Base-by-base conservation (phyloP, 345 rosid genomes). In the Salix viminalis region DNA sequence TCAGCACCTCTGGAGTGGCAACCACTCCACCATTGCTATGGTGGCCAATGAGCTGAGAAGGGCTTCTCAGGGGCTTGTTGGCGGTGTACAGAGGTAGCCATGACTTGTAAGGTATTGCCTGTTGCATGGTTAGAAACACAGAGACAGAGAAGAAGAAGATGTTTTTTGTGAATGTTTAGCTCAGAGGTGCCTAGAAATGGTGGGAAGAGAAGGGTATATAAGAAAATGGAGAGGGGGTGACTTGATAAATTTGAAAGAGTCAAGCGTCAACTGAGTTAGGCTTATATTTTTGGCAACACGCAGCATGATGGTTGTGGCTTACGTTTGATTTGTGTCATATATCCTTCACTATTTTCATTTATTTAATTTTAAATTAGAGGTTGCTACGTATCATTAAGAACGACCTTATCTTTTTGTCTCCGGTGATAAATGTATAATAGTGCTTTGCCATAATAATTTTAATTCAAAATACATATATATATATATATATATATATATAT, bases 41-140 rank as follows among this genome's bases (percentile, higher is more conserved):
- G 56, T 34, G 34, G 19, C 50, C 9, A 9, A 24, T 1, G 11
- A 52, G 34, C 2, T 42, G 26, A 2, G 82, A 41, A 44, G 75
- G 37, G 68, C 48, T 2, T 36, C 4, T 21, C 4, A n/a, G 34
- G 2, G 76, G 72, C n/a, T 74, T 64, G 6, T 75, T 37, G 32
- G 32, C 42, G 65, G 76, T 73, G 67, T 78, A 65, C 3, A 66
- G 1, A 10, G 84, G 80, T 13, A 78, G 50, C 36, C 76, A 69
- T 7, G 87, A 79, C 67, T 67, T 44, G 83, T 82, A 87, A 54
- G 91, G 91, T 10, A 87, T 82, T 9, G 89, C 87, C 68, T 88
- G 87, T 81, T 91, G 97, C 93, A 91, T 93, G 62, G 74, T 61
- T 34, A 56, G 8, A 32, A 46, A 6, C 4, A 9, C 4, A 28